These are phyloP conservation scores for Rosellinia necatrix DNA, from an alignment of 2,329 filamentous ascomycete genomes.

Conservation along the genomic window DNA sequence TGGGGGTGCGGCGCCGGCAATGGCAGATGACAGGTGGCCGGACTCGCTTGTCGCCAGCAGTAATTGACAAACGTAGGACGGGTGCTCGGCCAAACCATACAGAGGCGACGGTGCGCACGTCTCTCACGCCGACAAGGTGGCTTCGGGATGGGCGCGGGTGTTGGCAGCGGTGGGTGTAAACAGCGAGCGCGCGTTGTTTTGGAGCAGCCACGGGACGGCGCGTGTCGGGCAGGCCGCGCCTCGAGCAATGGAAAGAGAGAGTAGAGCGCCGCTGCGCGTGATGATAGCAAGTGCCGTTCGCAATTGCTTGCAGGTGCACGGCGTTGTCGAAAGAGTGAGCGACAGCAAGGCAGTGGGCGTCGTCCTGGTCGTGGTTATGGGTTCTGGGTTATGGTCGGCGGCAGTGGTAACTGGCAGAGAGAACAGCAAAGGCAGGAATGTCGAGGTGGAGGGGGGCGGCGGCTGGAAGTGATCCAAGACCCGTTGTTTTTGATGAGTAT, in stretches of 20 bases:
- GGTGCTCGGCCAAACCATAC: slow-evolving; percentile 22
- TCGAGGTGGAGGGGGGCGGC: slow-evolving; percentile 28
- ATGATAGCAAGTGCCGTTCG: not conserved
- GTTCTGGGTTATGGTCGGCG: not conserved
- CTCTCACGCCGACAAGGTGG: slow-evolving; percentile 4
- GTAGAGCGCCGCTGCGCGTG: slow-evolving; percentile 18
- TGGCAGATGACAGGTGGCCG: not conserved
- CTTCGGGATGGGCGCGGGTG: slow-evolving; percentile 15
- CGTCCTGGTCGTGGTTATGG: slow-evolving; percentile 10
- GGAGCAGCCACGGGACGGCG: slow-evolving; percentile 34
- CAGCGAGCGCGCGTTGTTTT: slow-evolving; percentile 39
- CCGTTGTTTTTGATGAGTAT: slow-evolving; percentile 25
- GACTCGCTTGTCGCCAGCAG: slow-evolving; percentile 14
- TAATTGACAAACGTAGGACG: slow-evolving; percentile 18
- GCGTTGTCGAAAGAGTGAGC: slow-evolving; percentile 10
- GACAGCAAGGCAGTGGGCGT: slow-evolving; percentile 10
- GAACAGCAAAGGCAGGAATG: slow-evolving; percentile 17
- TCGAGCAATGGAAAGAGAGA: slow-evolving; percentile 18
- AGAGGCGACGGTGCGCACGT: slow-evolving; percentile 30
- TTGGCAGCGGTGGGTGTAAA: slow-evolving; percentile 33
- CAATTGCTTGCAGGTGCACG: not conserved
- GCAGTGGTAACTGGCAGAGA: slow-evolving; percentile 13
- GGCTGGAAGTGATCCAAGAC: slow-evolving; percentile 23
- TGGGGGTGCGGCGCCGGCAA: slow-evolving; percentile 20
- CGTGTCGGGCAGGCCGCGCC: slow-evolving; percentile 33